Evolutionary conservation across 768 basidiomycete genomes (phyloP).

Genomic region (Gymnopilus junonius): DNA sequence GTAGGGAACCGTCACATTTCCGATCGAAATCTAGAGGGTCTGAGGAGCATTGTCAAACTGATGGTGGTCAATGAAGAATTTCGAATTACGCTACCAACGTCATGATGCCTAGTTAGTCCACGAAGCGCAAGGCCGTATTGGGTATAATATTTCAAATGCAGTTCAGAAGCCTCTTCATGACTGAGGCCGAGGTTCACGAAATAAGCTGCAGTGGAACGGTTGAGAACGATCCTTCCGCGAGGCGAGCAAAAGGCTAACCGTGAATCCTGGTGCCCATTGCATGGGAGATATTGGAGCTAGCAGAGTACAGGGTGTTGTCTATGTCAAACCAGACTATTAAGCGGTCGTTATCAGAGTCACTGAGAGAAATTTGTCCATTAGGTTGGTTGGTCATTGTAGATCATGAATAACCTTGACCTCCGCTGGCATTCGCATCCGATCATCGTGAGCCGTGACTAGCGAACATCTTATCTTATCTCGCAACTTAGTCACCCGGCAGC

Average conservation of each 20-base stretch:
- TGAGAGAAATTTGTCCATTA: neutral
- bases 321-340: conserved; percentile 81
- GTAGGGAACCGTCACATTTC: conserved; percentile 83
- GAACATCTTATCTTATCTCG: conserved; percentile 17
- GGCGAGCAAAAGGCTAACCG: conserved; percentile 42
- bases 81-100: conserved; percentile 58
- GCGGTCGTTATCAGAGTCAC: conserved; percentile 49
- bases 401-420: neutral
- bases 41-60: conserved; percentile 11
- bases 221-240: neutral
- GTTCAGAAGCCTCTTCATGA: conserved; percentile 67
- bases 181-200: conserved; percentile 72
- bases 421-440: neutral
- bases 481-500: conserved; percentile 35
- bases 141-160: conserved; percentile 76
- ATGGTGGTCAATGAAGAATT: neutral
- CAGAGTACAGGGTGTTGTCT: conserved; percentile 88
- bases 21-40: conserved; percentile 86
- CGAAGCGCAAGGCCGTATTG: conserved; percentile 85
- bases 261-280: conserved; percentile 84
- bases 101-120: conserved; percentile 76
- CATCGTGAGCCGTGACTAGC: neutral
- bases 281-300: conserved; percentile 72
- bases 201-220: conserved; percentile 53
- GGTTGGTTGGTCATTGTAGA: conserved; percentile 1